Base-by-base conservation (phyloP, 1,284 basidiomycete species). In the Pterulicium gracile region DNA sequence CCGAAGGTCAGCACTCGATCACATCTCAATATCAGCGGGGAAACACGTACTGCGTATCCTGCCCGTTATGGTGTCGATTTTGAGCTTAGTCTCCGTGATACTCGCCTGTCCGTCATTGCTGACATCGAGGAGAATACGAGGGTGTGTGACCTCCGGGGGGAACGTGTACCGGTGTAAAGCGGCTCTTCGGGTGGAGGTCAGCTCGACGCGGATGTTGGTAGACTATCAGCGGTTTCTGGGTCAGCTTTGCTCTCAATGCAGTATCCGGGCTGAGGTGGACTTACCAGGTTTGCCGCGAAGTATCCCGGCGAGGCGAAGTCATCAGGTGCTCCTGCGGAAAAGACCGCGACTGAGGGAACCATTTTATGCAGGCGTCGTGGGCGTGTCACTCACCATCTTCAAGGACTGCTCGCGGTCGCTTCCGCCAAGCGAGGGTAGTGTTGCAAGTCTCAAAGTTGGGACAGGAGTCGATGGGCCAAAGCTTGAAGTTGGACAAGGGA, bases 281-380 rank as follows among this genome's bases (percentile, higher is more conserved):
- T 22, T 53, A 75, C 74, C 24, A 79, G 61, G 52, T 78, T 79
- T 0, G 73, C 71, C 0, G 77, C 66, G 55, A 81, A 81, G 56
- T 79, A 81, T 40, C 79, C 79, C 0, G 78, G 79, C 12, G 73
- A 72, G 3, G 77, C 76, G 44, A 64, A 67, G 51, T 79, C 77
- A 50, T 79, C 77, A 1, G 76, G 70, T 27, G 64, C 62, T n/a
- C 75, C 76, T 78, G 24, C 4, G 13, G 5, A n/a, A n/a, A n/a
- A n/a, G n/a, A 15, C 18, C 41, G 15, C 7, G 40, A 7, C 17
- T 42, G 12, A 46, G 21, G n/a, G n/a, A n/a, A n/a, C n/a, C n/a
- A n/a, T n/a, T n/a, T n/a, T 7, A 44, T 18, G 44, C 21, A 18
- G 23, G 10, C n/a, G 23, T 19, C 13, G 20, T 3, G 12, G 32